Percentiles rank a stretch among this genome's conserved stretches.
phyloP scores from a whole-genome alignment of 495 filamentous ascomycete species.

The Aspergillus egyptiacus region DNA sequence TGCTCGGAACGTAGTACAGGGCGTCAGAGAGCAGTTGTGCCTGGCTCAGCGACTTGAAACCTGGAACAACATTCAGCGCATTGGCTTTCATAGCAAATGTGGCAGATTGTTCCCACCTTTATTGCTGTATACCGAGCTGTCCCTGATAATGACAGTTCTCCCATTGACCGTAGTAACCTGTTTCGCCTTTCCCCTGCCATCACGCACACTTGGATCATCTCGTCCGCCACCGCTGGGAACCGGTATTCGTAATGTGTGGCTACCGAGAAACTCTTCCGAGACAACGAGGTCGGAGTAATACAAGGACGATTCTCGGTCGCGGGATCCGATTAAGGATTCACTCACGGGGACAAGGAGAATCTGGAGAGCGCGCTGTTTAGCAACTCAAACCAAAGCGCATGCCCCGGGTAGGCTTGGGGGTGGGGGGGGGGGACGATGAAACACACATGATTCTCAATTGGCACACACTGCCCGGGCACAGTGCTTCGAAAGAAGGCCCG shows the following conservation, averaged over 20 bases:
- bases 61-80: conserved; percentile 40
- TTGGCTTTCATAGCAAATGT: neutral
- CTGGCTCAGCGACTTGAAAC: conserved; percentile 87
- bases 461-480: conserved; percentile 86
- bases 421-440: too few species aligned
- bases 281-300: conserved; percentile 73
- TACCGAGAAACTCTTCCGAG: conserved; percentile 90
- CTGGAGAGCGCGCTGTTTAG: conserved; percentile 31
- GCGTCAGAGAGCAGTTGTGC: conserved; percentile 80
- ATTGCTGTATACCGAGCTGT: conserved; percentile 88
- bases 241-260: conserved; percentile 89
- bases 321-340: conserved; percentile 79
- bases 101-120: conserved; percentile 59
- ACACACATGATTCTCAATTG: conserved; percentile 79
- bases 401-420: neutral
- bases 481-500: conserved; percentile 97
- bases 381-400: conserved; percentile 13
- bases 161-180: conserved; percentile 91
- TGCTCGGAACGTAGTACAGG: conserved; percentile 78
- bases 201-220: conserved; percentile 72
- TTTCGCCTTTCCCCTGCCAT: conserved; percentile 87
- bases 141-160: conserved; percentile 89
- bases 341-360: conserved; percentile 91
- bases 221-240: conserved; percentile 54
- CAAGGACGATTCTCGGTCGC: conserved; percentile 79